A percentile compares a stretch with the other conserved stretches of the same genome.
Conservation (phyloP, 108 stramenopile genomes). For the Discostella pseudostelligera region DNA sequence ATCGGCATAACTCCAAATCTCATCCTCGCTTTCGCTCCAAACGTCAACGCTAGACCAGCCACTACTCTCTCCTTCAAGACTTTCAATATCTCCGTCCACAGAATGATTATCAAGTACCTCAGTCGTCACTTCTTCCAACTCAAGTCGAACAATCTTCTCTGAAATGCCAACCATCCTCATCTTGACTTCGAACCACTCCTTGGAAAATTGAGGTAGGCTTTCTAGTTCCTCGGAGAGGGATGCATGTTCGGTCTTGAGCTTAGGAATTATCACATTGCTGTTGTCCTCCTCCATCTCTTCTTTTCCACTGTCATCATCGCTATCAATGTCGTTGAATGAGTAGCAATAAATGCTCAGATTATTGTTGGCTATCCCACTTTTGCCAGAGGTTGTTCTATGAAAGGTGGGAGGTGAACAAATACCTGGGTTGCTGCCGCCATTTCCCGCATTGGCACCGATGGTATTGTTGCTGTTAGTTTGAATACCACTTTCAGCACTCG, state of each 20-base stretch:
- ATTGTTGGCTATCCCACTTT: not conserved
- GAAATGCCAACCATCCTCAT: not conserved
- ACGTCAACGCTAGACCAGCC: constrained; percentile 12
- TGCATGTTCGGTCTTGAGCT: not conserved
- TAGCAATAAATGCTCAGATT: constrained; percentile 6
- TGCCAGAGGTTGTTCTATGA: constrained; percentile 3
- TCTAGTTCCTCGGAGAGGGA: not conserved
- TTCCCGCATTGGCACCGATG: no score
- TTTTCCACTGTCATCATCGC: not conserved
- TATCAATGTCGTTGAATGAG: not conserved
- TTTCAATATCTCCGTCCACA: not conserved
- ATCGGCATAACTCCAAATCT: constrained; percentile 14
- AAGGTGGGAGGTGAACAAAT: not conserved
- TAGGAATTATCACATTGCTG: not conserved
- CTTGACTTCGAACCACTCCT: constrained; percentile 27
- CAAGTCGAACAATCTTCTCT: constrained; percentile 15
- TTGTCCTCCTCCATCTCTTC: not conserved
- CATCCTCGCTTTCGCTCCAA: constrained; percentile 28
- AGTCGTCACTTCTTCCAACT: not conserved
- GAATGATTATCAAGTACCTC: not conserved
- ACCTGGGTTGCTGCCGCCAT: not conserved
- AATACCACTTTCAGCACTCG: not conserved
- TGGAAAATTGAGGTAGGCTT: constrained; percentile 7
- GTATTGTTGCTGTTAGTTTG: no score
- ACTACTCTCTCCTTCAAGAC: not conserved